Evolutionary conservation across 805 yeast species (phyloP).

Genomic region (Teunomyces stri): DNA sequence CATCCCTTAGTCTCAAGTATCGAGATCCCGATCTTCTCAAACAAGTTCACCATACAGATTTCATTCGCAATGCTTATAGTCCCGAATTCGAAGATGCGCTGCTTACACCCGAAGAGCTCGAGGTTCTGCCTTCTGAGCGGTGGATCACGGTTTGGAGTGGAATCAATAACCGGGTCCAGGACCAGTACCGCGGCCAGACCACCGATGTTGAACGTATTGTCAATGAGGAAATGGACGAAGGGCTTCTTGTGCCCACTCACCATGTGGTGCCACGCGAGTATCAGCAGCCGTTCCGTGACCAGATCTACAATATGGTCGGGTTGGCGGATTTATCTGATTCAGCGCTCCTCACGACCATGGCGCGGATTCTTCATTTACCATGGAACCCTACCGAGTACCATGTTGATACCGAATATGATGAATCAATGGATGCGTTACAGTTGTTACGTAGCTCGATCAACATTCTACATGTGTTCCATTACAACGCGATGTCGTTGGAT

Average conservation of each 20-base stretch:
- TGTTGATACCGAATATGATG: constrained; percentile 31
- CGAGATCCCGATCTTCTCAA: constrained; percentile 24
- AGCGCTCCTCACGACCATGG: constrained; percentile 40
- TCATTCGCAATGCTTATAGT: constrained; percentile 35
- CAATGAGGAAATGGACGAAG: not conserved
- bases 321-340: constrained; percentile 38
- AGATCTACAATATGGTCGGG: constrained; percentile 32
- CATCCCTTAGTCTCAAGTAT: constrained; percentile 15
- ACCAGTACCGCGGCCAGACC: constrained; percentile 7
- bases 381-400: constrained; percentile 40
- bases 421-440: constrained; percentile 28
- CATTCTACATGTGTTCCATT: constrained; percentile 38
- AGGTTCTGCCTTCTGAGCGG: constrained; percentile 30
- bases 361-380: constrained; percentile 39
- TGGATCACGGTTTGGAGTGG: constrained; percentile 43
- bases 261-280: constrained; percentile 14
- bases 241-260: not conserved
- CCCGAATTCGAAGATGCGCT: constrained; percentile 33
- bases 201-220: not conserved
- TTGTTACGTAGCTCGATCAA: constrained; percentile 29
- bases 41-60: constrained; percentile 34
- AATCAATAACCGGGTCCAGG: constrained; percentile 18
- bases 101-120: constrained; percentile 35
- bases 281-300: constrained; percentile 19
- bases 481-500: constrained; percentile 45